These are phyloP conservation scores for Trichophyton rubrum DNA, from an alignment of 2,329 filamentous ascomycete genomes.

Conservation along the genomic window DNA sequence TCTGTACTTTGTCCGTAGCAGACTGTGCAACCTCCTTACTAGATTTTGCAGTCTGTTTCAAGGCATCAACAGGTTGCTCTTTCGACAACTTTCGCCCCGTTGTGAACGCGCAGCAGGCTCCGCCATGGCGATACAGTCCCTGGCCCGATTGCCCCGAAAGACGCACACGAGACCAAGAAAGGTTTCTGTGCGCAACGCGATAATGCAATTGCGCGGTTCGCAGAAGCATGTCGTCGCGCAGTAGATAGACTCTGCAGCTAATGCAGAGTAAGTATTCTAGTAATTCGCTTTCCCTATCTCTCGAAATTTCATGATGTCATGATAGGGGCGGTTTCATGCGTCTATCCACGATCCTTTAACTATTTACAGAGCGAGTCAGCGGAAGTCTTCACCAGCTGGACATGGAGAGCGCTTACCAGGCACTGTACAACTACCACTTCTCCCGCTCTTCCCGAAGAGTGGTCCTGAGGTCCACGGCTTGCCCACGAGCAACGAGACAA, in stretches of 20 bases:
- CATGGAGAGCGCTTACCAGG: background rate
- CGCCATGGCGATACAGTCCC: conserved; percentile 13
- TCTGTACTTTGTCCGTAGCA: background rate
- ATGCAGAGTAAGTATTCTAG: background rate
- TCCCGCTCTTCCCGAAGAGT: background rate
- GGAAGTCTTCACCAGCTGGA: too few species aligned
- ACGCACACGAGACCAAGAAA: conserved; percentile 15
- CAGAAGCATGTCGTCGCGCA: conserved; percentile 16
- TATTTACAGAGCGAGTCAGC: background rate
- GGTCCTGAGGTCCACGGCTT: background rate
- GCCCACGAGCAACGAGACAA: background rate
- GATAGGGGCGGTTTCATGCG: background rate
- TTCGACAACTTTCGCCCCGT: conserved; percentile 15
- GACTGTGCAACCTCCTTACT: background rate
- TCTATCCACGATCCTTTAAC: background rate
- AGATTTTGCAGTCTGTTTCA: background rate
- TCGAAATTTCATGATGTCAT: background rate
- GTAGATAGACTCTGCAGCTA: background rate
- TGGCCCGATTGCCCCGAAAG: conserved; percentile 18
- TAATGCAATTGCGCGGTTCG: conserved; percentile 26
- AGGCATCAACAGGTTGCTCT: conserved; percentile 15
- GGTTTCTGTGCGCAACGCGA: conserved; percentile 19
- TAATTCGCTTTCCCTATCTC: background rate
- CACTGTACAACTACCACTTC: background rate
- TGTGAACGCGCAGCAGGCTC: conserved; percentile 23